Percentiles rank a stretch among this genome's conserved stretches.
phyloP scores from a whole-genome alignment of 1,139 yeast species.

The Pichia sp. region DNA sequence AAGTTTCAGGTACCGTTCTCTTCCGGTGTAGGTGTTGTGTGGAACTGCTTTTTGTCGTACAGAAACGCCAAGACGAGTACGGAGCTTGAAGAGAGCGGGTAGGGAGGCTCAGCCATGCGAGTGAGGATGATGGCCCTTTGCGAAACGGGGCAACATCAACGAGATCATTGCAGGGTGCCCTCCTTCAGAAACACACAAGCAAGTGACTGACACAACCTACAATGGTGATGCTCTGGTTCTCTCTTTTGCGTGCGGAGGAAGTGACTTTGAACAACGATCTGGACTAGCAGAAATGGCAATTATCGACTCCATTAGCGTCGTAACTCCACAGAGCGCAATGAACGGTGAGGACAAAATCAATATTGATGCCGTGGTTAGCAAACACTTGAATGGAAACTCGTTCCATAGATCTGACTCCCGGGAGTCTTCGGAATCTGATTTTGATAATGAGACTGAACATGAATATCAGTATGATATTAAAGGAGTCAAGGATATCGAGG shows the following conservation, averaged over 20 bases:
- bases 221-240: too few relatives aligned
- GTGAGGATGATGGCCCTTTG: too few relatives aligned
- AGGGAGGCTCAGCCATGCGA: background rate
- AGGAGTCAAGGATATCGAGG: background rate
- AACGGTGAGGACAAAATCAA: conserved; percentile 14
- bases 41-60: conserved; percentile 90
- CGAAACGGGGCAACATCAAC: too few relatives aligned
- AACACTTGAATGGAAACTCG: background rate
- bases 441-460: background rate
- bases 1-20: conserved; percentile 86
- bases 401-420: background rate
- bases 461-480: background rate
- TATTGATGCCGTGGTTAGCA: conserved; percentile 9
- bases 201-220: too few relatives aligned
- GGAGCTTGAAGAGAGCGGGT: background rate
- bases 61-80: conserved; percentile 36
- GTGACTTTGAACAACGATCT: too few relatives aligned
- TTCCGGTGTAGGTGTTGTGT: conserved; percentile 79
- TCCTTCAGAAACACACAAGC: too few relatives aligned
- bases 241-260: too few relatives aligned
- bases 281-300: conserved; percentile 6
- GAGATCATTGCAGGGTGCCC: too few relatives aligned
- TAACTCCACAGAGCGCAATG: conserved; percentile 12
- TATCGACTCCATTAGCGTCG: conserved; percentile 18
- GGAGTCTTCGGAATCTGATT: too few relatives aligned